Base-by-base conservation (phyloP, 2,329 filamentous ascomycete species). In the Juglanconis sp. region DNA sequence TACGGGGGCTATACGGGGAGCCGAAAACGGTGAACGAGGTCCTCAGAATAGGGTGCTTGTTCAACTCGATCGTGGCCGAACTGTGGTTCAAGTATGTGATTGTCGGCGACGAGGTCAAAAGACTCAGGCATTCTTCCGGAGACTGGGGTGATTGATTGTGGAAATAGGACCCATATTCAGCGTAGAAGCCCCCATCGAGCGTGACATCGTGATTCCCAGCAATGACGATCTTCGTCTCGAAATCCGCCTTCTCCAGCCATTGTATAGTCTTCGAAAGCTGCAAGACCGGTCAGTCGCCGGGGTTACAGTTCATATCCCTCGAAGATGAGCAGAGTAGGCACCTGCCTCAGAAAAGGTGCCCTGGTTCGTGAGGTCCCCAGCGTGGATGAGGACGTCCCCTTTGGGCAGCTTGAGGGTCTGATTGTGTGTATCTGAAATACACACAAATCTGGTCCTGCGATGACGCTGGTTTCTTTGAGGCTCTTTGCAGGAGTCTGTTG, bases 361-460 rank as follows among this genome's bases (percentile, higher is more conserved):
- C 69, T 89, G 85, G 70, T 91, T 92, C 3, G 89, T 91, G 65
- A 93, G 73, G 69, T 93, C 90, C 6, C 90, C 89, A 1, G 89
- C 89, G 69, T 92, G 89, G 53, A 92, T 86, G 38, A 93, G 78
- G 8, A 93, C 83, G 69, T 93, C 88, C 46, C 89, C 90, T 30
- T 80, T 80, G 0, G 90, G 89, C 1, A 92, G 79, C 66, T 84
- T 87, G 66, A 83, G 78, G 2, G 79, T 79, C 65, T 77, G 80
- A 70, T 90, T 90, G 73, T 92, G 89, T 2, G 89, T 92, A 73
- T 93, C 90, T 4, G 89, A 90, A 59, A 92, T 81, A 74, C 88
- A 91, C 56, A 92, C 87, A 60, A 92, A 81, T 62, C 89, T 82
- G 5, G 88, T 87, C 64, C 81, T 76, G 56, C 79, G 73, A 9